A percentile compares a stretch with the other conserved stretches of the same genome.
Evolutionary conservation across 2,329 filamentous ascomycete genomes (phyloP).

Genomic region (Chaetomium olivaceum): DNA sequence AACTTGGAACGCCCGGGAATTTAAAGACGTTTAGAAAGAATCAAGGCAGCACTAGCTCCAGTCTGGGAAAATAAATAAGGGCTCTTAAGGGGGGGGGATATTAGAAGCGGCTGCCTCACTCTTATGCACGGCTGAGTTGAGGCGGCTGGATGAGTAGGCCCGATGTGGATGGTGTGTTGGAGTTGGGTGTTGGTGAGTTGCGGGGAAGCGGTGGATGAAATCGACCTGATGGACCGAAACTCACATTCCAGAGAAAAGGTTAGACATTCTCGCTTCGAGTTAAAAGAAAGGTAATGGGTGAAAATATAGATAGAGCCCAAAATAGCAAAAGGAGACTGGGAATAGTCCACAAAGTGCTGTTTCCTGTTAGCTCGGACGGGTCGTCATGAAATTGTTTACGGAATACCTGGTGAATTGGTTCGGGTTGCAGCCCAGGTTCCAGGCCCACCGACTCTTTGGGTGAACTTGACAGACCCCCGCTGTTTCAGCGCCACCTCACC

Average conservation of each 20-base stretch:
- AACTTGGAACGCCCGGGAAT: too few species aligned
- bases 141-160: constrained; percentile 11
- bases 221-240: constrained; percentile 37
- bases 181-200: constrained; percentile 17
- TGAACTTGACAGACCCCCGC: constrained; percentile 16
- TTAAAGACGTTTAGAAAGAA: background rate
- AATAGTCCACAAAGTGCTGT: constrained; percentile 12
- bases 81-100: background rate
- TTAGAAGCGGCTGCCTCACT: constrained; percentile 24
- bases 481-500: constrained; percentile 20
- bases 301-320: background rate
- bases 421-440: constrained; percentile 18
- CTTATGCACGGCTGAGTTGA: constrained; percentile 13
- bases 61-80: background rate
- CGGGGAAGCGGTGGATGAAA: constrained; percentile 22
- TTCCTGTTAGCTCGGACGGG: constrained; percentile 1
- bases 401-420: constrained; percentile 11
- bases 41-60: constrained; percentile 13
- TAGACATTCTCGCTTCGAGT: constrained; percentile 48
- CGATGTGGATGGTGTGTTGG: constrained; percentile 11
- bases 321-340: background rate
- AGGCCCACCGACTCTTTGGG: constrained; percentile 14
- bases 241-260: constrained; percentile 64
- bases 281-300: background rate
- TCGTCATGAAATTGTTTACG: constrained; percentile 21